Evolutionary conservation across 1,284 basidiomycete species (phyloP).

Genomic region (Malassezia yamatoensis): DNA sequence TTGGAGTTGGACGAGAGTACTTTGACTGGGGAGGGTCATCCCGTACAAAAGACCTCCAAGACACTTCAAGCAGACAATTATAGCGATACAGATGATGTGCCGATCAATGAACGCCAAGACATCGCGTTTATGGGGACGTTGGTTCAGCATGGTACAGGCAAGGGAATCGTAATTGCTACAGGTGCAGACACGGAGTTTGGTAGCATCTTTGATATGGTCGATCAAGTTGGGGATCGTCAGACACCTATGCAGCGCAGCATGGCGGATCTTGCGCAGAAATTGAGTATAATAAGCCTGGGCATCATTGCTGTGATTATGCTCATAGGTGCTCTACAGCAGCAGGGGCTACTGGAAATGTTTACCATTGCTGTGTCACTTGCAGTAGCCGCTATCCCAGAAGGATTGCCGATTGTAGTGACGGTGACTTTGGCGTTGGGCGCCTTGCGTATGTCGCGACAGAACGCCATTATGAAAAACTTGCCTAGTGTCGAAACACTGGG

Average conservation of each 20-base stretch:
- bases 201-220: conserved; percentile 95
- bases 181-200: conserved; percentile 87
- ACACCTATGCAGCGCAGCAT: conserved; percentile 88
- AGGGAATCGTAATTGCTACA: conserved; percentile 79
- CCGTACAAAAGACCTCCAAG: conserved; percentile 62
- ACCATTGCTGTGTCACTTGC: conserved; percentile 95
- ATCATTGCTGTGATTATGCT: conserved; percentile 87
- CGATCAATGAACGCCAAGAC: conserved; percentile 75
- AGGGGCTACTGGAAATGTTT: conserved; percentile 96
- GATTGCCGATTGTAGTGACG: conserved; percentile 89
- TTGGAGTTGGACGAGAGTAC: conserved; percentile 92
- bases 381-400: conserved; percentile 93
- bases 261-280: conserved; percentile 89
- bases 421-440: conserved; percentile 92
- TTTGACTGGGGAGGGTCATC: conserved; percentile 81
- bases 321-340: conserved; percentile 72
- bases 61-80: conserved; percentile 17
- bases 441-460: conserved; percentile 80
- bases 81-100: not conserved
- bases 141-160: conserved; percentile 78
- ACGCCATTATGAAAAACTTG: conserved; percentile 92
- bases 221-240: conserved; percentile 84
- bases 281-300: conserved; percentile 79
- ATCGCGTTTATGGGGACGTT: conserved; percentile 95
- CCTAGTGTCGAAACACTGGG: conserved; percentile 90